phyloP scores from a whole-genome alignment of 495 filamentous ascomycete species.

The Aspergillus wentii region DNA sequence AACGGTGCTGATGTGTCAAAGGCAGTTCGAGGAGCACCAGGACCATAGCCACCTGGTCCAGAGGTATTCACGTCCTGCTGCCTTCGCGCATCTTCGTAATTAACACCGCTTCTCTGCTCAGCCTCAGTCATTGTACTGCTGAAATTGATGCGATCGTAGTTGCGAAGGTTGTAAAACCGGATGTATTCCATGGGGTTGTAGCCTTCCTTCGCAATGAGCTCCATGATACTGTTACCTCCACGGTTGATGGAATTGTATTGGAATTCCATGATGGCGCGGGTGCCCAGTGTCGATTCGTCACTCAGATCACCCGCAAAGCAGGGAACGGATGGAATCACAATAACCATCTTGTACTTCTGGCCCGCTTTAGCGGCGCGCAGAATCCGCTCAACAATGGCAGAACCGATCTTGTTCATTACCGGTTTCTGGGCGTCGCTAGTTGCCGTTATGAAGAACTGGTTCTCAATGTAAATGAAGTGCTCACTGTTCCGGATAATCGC shows the following conservation, averaged over 20 bases:
- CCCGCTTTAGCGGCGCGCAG: conserved; percentile 65
- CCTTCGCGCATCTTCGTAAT: conserved; percentile 65
- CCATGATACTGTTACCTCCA: conserved; percentile 84
- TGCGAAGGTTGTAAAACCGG: conserved; percentile 91
- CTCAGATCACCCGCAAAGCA: conserved; percentile 87
- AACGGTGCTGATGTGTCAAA: conserved; percentile 42
- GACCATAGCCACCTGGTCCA: conserved; percentile 33
- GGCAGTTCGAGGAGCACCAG: conserved; percentile 27
- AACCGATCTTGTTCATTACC: conserved; percentile 82
- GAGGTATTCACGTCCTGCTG: conserved; percentile 54
- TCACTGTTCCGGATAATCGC: conserved; percentile 72
- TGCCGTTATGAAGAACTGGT: conserved; percentile 97
- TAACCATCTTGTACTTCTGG: conserved; percentile 77
- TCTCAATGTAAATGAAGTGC: conserved; percentile 93
- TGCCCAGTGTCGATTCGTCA: conserved; percentile 73
- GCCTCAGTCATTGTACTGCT: conserved; percentile 57
- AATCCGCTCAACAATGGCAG: conserved; percentile 84
- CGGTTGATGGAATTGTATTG: conserved; percentile 87
- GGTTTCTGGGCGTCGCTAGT: conserved; percentile 71
- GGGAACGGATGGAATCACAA: conserved; percentile 84
- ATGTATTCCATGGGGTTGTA: conserved; percentile 77
- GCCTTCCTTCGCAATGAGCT: conserved; percentile 65
- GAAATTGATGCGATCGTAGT: conserved; percentile 85
- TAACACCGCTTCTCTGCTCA: conserved; percentile 64
- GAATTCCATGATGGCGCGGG: conserved; percentile 94